Evolutionary conservation across 495 filamentous ascomycete species (phyloP).

Genomic region (Chaetomidium leptoderma): DNA sequence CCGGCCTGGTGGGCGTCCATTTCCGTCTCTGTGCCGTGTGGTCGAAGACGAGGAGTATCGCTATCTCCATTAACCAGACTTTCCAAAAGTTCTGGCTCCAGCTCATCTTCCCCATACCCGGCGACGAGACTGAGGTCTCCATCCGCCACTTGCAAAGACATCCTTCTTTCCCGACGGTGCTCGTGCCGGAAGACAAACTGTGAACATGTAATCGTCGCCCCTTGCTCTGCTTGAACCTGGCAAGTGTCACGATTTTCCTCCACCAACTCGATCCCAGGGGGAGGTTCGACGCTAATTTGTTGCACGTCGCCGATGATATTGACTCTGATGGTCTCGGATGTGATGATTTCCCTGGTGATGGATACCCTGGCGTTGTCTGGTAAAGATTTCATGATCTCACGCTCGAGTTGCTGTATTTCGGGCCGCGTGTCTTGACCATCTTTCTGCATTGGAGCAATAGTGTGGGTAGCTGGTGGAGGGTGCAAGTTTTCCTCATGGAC

Average conservation of each 20-base stretch:
- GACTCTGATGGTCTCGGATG: conserved; percentile 67
- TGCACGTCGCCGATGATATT: conserved; percentile 63
- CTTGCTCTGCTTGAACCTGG: background rate
- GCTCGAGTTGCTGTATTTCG: conserved; percentile 43
- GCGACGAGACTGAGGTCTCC: conserved; percentile 31
- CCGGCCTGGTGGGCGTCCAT: background rate
- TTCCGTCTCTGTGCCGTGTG: background rate
- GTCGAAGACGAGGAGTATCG: background rate
- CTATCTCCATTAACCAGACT: conserved; percentile 20
- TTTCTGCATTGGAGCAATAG: background rate
- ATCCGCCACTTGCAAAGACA: conserved; percentile 34
- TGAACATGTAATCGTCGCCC: conserved; percentile 6
- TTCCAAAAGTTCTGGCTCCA: background rate
- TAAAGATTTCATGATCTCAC: conserved; percentile 43
- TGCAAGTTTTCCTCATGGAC: conserved; percentile 45
- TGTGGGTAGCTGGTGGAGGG: conserved; percentile 29
- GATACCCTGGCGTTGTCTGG: conserved; percentile 53
- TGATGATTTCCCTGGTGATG: conserved; percentile 59
- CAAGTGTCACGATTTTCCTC: conserved; percentile 39
- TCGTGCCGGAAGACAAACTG: conserved; percentile 31
- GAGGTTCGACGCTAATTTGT: conserved; percentile 55
- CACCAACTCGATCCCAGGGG: conserved; percentile 63
- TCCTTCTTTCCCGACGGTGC: conserved; percentile 37
- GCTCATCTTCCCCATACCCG: background rate
- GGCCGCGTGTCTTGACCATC: conserved; percentile 28